A percentile compares a stretch with the other conserved stretches of the same genome.
These are phyloP conservation scores for Metarhizium anisopliae DNA, from an alignment of 2,329 filamentous ascomycete genomes.

Conservation along the genomic window DNA sequence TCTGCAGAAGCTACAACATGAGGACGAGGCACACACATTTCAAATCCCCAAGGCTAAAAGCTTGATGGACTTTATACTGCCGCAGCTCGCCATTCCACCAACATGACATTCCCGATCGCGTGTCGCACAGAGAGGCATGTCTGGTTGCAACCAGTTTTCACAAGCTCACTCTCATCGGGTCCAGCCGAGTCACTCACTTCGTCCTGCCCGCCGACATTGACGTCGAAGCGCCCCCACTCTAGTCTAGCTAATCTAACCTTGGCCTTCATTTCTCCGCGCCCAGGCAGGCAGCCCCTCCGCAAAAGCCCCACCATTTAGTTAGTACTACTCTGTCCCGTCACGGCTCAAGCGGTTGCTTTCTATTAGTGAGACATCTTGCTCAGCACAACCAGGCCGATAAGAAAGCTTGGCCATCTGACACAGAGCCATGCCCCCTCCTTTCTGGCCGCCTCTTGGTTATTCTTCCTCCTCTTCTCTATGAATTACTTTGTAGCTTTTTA, in stretches of 20 bases:
- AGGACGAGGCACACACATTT: too few species aligned
- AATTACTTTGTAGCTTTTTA: too few species aligned
- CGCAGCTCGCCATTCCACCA: too few species aligned
- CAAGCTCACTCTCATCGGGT: background rate
- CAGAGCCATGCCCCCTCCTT: background rate
- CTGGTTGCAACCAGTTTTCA: background rate
- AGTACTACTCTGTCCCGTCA: too few species aligned
- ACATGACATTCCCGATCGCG: too few species aligned
- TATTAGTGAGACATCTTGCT: background rate
- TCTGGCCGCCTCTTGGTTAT: background rate
- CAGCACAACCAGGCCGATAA: background rate
- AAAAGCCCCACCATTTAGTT: background rate
- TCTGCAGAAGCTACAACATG: too few species aligned
- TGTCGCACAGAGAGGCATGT: too few species aligned
- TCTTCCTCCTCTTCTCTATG: background rate
- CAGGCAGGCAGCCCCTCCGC: conserved; percentile 14
- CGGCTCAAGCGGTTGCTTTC: too few species aligned
- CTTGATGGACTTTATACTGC: too few species aligned
- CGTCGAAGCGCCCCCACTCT: background rate
- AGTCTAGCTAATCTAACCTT: background rate
- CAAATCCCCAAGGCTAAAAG: too few species aligned
- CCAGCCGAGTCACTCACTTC: too few species aligned
- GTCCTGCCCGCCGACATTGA: background rate
- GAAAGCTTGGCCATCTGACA: background rate
- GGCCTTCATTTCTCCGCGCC: too few species aligned